A percentile compares a stretch with the other conserved stretches of the same genome.
phyloP scores from a whole-genome alignment of 1,284 basidiomycete species.

The Ceratobasidium theobromae region DNA sequence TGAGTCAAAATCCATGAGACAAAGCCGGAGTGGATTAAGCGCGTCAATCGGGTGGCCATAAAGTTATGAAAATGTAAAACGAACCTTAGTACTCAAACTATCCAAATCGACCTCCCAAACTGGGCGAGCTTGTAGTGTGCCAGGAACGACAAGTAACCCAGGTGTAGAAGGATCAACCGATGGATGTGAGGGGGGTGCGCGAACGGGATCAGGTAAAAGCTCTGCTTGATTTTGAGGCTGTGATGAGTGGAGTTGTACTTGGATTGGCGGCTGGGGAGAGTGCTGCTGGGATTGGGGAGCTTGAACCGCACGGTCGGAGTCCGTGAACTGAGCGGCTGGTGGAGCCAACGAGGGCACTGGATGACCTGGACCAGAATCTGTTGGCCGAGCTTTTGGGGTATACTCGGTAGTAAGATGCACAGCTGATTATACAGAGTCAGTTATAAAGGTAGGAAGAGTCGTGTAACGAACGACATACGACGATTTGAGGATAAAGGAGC shows the following conservation, averaged over 20 bases:
- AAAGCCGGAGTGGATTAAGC: background rate
- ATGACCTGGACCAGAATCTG: slow-evolving; percentile 36
- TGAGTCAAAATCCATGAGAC: background rate
- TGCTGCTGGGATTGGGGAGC: slow-evolving; percentile 38
- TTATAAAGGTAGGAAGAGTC: background rate
- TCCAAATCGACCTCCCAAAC: slow-evolving; percentile 88
- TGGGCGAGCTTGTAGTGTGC: slow-evolving; percentile 52
- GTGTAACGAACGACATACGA: too few species aligned
- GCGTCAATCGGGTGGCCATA: background rate
- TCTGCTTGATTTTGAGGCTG: slow-evolving; percentile 35
- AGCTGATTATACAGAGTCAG: slow-evolving; percentile 38
- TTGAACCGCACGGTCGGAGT: slow-evolving; percentile 34
- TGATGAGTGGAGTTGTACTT: slow-evolving; percentile 31
- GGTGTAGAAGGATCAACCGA: slow-evolving; percentile 66
- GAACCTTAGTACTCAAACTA: slow-evolving; percentile 14
- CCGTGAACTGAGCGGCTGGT: slow-evolving; percentile 39
- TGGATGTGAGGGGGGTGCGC: slow-evolving; percentile 73
- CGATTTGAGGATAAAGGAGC: slow-evolving; percentile 36
- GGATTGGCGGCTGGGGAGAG: slow-evolving; percentile 40
- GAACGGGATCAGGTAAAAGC: slow-evolving; percentile 36
- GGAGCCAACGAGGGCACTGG: slow-evolving; percentile 23
- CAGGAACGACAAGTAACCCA: slow-evolving; percentile 62
- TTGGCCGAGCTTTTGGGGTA: slow-evolving; percentile 70
- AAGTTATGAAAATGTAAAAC: background rate
- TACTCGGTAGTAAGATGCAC: slow-evolving; percentile 79